Evolutionary conservation across 2,329 filamentous ascomycete species (phyloP).

Genomic region (Talaromyces rugulosus): DNA sequence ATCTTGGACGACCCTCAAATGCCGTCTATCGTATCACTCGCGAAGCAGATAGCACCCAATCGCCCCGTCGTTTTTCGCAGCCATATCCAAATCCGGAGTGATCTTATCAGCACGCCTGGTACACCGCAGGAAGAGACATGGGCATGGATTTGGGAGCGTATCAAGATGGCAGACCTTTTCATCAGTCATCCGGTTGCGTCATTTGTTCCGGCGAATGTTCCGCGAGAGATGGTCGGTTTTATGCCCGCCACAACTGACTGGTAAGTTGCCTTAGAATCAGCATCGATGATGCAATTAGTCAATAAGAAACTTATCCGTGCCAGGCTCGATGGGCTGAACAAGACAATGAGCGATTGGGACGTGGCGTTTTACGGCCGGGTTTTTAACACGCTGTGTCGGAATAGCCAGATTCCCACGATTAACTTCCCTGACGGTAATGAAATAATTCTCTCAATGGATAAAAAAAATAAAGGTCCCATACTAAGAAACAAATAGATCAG

Average conservation of each 20-base stretch:
- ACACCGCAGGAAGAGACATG: conserved; percentile 70
- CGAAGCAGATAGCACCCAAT: conserved; percentile 66
- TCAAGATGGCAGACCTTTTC: conserved; percentile 69
- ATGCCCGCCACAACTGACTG: conserved; percentile 80
- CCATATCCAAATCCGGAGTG: conserved; percentile 77
- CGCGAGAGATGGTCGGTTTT: conserved; percentile 64
- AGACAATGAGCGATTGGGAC: conserved; percentile 42
- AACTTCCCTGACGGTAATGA: conserved; percentile 34
- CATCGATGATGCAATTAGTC: neutral
- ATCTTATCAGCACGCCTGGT: conserved; percentile 60
- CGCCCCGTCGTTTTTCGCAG: conserved; percentile 75
- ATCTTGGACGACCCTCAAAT: conserved; percentile 82
- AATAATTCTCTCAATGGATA: neutral
- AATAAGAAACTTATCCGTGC: conserved; percentile 20
- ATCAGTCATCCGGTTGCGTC: conserved; percentile 74
- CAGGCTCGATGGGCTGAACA: conserved; percentile 32
- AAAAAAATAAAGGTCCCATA: conserved; percentile 21
- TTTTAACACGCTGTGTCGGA: conserved; percentile 62
- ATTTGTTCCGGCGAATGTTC: conserved; percentile 69
- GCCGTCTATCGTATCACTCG: conserved; percentile 71
- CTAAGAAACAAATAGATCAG: conserved; percentile 51
- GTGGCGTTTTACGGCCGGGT: conserved; percentile 68
- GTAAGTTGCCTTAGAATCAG: conserved; percentile 49
- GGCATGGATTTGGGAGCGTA: conserved; percentile 69
- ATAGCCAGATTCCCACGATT: conserved; percentile 55